Evolutionary conservation across 441 rosid genomes (phyloP), one percentile per base, ranked within the genome.

Genomic region (Macaranga tanarius): DNA sequence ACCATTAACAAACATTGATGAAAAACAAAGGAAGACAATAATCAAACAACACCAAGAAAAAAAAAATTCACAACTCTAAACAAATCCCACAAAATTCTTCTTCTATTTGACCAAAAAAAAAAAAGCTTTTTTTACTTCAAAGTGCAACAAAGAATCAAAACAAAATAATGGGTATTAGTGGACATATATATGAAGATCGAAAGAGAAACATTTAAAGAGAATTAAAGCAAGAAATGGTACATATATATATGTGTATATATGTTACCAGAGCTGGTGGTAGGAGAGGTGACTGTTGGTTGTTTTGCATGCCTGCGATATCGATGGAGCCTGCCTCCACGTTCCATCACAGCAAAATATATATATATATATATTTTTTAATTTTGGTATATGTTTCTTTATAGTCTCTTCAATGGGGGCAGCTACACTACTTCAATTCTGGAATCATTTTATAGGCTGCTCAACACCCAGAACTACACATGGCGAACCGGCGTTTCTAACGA

Each of bases 261-360:
- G 15, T 40, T 65, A 73, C 65, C 58, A 26, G 71, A 45, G 45
- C 10, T 48, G 12, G 60, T 28, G 20, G n/a, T 5, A 42, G 45
- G 10, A 42, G 20, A 57, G 70, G 44, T 64, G 62, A 5, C 22
- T 56, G 25, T 0, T 12, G 70, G 70, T 0, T 56, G 63, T 17
- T 54, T 73, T 72, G 75, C 75, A 73, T 73, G 76, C 50, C 56
- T 65, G 31, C 65, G 71, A 73, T 73, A 65, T 48, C 76, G 71
- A 73, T 73, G 50, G 71, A 73, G 16, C 55, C 71, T 66, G 22
- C 71, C 70, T 15, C 71, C 76, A 73, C 71, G 76, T 73, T 73
- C 76, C 76, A 73, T 73, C 0, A 31, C 38, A 31, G 5, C 38
- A 0, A 5, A 11, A n/a, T n/a, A n/a, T 20, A 15, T 59, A 22